Percentiles rank a stretch among this genome's conserved stretches.
Conservation (phyloP, 1,284 basidiomycete genomes). For the Fomitopsis schrenkii region DNA sequence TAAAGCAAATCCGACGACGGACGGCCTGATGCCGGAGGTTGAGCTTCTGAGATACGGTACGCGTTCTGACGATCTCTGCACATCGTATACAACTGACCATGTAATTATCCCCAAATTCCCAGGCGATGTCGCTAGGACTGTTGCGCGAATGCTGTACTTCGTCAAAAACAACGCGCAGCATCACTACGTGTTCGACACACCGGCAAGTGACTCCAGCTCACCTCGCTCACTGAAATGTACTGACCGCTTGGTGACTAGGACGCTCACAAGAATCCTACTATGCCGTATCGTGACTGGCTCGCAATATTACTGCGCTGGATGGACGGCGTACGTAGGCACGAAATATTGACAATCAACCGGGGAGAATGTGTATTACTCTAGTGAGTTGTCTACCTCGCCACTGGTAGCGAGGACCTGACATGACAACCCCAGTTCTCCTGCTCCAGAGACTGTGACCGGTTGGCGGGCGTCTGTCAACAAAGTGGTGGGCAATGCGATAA, state of each 20-base stretch:
- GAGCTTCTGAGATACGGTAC: not conserved
- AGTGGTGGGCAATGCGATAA: not conserved
- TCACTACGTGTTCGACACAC: conserved; percentile 2
- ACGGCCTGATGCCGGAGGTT: not conserved
- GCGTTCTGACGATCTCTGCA: not conserved
- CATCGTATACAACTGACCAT: not conserved
- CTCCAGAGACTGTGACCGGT: not conserved
- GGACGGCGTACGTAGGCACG: not conserved
- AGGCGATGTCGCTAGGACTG: not conserved
- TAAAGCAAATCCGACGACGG: not conserved
- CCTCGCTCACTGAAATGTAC: not conserved
- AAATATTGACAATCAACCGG: not conserved
- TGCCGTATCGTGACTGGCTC: not conserved
- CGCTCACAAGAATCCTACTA: not conserved
- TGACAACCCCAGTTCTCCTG: not conserved
- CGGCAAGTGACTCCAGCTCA: not conserved
- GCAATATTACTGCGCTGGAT: not conserved
- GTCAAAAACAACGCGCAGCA: not conserved
- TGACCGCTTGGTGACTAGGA: not conserved
- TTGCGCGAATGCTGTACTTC: not conserved
- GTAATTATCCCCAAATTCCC: not conserved
- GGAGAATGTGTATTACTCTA: conserved; percentile 1
- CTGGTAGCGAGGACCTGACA: not conserved
- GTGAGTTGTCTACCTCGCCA: not conserved
- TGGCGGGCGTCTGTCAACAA: not conserved